Percentiles rank a stretch among this genome's conserved stretches.
These are phyloP conservation scores for Corchorus olitorius DNA, from an alignment of 345 rosid genomes.

Conservation along the genomic window DNA sequence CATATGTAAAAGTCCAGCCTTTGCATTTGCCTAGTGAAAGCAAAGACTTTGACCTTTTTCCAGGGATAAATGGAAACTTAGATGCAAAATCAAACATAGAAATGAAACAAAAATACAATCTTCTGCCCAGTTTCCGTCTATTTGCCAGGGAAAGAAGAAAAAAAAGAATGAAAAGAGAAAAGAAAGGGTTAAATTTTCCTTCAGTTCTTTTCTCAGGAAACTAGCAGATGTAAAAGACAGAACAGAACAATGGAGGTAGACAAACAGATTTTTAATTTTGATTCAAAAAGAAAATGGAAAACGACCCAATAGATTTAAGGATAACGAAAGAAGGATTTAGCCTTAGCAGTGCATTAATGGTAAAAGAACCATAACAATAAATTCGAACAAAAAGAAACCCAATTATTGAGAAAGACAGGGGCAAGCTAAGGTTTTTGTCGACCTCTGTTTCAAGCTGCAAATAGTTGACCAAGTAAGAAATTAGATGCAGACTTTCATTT, in stretches of 20 bases:
- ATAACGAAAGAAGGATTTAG: background rate
- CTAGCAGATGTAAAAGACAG: background rate
- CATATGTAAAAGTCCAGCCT: background rate
- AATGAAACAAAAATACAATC: background rate
- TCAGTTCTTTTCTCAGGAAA: background rate
- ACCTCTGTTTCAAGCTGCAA: background rate
- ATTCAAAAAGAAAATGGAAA: background rate
- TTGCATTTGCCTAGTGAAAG: background rate
- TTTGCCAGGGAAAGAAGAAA: background rate
- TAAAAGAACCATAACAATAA: background rate
- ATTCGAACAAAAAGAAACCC: conserved; percentile 6
- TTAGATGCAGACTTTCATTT: background rate
- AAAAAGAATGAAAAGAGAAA: background rate
- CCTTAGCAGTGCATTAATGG: background rate
- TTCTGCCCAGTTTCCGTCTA: background rate
- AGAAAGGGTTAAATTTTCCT: background rate
- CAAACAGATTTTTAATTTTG: background rate
- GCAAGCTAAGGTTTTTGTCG: background rate
- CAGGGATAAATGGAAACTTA: background rate
- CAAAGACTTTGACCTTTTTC: background rate
- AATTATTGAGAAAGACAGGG: background rate
- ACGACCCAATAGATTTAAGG: background rate
- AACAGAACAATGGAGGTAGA: background rate
- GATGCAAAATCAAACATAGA: background rate
- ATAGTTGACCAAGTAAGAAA: background rate